Percentiles rank a stretch among this genome's conserved stretches.
Evolutionary conservation across 371 early-diverging fungal genomes (phyloP).

Genomic region (Lichtheimia ramosa): DNA sequence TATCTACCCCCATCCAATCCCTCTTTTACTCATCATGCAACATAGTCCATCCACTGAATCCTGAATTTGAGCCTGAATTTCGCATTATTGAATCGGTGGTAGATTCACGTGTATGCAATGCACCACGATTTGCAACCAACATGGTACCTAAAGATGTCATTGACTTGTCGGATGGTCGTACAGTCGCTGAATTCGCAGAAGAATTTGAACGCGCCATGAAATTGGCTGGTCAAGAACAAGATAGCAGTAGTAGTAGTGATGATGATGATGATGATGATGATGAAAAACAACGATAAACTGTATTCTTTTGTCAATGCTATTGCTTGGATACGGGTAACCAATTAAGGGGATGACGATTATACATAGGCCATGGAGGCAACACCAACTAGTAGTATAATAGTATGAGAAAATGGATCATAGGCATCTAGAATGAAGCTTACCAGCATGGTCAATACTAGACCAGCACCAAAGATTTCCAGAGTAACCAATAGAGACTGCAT

Average conservation of each 20-base stretch:
- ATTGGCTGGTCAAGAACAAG: slow-evolving; percentile 8
- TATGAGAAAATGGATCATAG: background rate
- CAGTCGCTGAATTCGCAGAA: slow-evolving; percentile 75
- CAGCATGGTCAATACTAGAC: slow-evolving; percentile 6
- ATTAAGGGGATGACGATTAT: slow-evolving; percentile 15
- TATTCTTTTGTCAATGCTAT: background rate
- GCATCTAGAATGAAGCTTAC: background rate
- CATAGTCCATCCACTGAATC: background rate
- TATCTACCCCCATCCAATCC: background rate
- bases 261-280: slow-evolving; percentile 15
- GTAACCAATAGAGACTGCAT: slow-evolving; percentile 13
- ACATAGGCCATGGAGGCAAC: slow-evolving; percentile 29
- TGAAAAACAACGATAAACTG: background rate
- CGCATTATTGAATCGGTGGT: slow-evolving; percentile 51
- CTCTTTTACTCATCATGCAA: background rate
- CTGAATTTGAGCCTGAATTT: slow-evolving; percentile 31
- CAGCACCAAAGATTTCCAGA: slow-evolving; percentile 12
- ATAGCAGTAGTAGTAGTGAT: background rate
- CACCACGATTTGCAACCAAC: slow-evolving; percentile 64
- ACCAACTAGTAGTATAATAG: slow-evolving; percentile 6
- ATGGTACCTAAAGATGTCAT: slow-evolving; percentile 76
- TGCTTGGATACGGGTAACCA: slow-evolving; percentile 10
- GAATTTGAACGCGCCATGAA: slow-evolving; percentile 56
- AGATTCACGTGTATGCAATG: slow-evolving; percentile 45
- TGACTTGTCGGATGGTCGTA: slow-evolving; percentile 72